These are phyloP conservation scores for Byssothecium circinans DNA, from an alignment of 2,329 filamentous ascomycete genomes.

Conservation along the genomic window DNA sequence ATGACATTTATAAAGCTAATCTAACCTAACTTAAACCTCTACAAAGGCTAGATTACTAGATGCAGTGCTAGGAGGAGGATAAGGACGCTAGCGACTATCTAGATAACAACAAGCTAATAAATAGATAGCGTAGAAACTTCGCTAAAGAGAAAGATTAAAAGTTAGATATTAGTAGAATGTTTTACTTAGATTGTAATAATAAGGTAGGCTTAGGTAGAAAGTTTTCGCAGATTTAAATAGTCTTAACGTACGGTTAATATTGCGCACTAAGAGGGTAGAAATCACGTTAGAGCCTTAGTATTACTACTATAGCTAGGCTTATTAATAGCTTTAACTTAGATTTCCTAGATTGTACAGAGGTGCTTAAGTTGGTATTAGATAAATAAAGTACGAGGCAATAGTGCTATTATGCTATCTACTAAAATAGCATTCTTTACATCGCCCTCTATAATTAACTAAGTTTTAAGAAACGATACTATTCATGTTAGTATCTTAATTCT, in stretches of 20 bases:
- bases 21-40: constrained; percentile 8
- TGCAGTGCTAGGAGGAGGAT: constrained; percentile 8
- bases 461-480: constrained; percentile 10
- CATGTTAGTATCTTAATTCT: constrained; percentile 8
- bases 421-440: constrained; percentile 10
- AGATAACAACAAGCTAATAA: constrained; percentile 10
- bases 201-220: not conserved
- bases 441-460: constrained; percentile 9
- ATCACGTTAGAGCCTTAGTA: constrained; percentile 3
- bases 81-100: constrained; percentile 5
- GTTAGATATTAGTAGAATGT: constrained; percentile 1
- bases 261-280: not conserved
- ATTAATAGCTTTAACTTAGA: constrained; percentile 5
- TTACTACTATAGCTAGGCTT: constrained; percentile 5
- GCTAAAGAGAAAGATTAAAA: constrained; percentile 3
- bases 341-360: constrained; percentile 1
- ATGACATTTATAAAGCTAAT: constrained; percentile 6
- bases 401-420: constrained; percentile 1
- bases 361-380: constrained; percentile 4
- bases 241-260: not conserved
- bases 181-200: constrained; percentile 7
- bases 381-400: constrained; percentile 3
- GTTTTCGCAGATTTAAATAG: constrained; percentile 1
- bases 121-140: constrained; percentile 1
- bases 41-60: constrained; percentile 6